Conservation (phyloP, 78 protist genomes). For the Dictyostelium brefeldianum region DNA sequence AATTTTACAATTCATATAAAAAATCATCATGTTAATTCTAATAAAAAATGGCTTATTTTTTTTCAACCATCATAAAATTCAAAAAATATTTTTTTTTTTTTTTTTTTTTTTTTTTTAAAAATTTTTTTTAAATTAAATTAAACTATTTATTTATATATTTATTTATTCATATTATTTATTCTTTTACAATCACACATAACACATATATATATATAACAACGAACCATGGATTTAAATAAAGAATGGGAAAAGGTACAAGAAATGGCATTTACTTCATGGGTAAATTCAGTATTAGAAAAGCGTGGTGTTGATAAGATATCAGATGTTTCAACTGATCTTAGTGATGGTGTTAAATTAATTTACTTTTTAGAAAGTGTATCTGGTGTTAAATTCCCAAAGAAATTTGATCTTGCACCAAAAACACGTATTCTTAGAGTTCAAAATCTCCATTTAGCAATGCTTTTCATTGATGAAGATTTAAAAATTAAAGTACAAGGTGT, state of each 20-base stretch:
- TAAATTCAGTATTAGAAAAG: conserved; percentile 79
- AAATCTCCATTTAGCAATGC: conserved; percentile 81
- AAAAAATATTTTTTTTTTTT: conserved; percentile 10
- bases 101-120: background rate
- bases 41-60: too few relatives aligned
- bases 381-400: conserved; percentile 76
- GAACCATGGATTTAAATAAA: conserved; percentile 38
- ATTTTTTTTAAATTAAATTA: background rate
- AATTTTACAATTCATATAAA: too few relatives aligned
- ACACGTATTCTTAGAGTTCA: conserved; percentile 75
- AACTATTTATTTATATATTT: background rate
- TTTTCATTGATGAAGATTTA: conserved; percentile 78
- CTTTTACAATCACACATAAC: background rate
- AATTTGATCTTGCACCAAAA: conserved; percentile 75
- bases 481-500: conserved; percentile 79
- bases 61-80: too few relatives aligned
- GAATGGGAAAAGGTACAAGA: conserved; percentile 83
- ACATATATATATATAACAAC: background rate
- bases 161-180: background rate
- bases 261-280: conserved; percentile 88
- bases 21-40: too few relatives aligned
- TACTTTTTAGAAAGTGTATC: conserved; percentile 82
- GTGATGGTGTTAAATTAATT: conserved; percentile 85
- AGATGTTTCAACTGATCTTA: conserved; percentile 78
- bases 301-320: conserved; percentile 35